Evolutionary conservation across 2,329 filamentous ascomycete genomes (phyloP), one percentile per base, ranked within the genome.

Genomic region (Fusarium aywerte): DNA sequence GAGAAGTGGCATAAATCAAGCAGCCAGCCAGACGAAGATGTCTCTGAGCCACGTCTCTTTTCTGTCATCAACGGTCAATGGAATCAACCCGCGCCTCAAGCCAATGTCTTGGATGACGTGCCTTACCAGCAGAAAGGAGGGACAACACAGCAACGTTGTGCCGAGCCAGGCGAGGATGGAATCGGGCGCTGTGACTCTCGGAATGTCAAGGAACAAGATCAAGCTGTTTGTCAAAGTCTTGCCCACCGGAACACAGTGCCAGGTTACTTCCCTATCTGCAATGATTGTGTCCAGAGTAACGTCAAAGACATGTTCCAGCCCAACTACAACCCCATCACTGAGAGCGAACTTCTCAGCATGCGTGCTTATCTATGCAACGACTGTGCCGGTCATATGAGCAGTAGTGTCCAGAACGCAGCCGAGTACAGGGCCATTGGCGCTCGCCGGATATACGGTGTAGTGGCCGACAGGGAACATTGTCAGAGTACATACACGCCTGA

Each of bases 341-440:
- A 18, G 11, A 27, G 20, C 6, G 74, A 78, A 31, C 54, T 79
- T n/a, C 29, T 75, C n/a, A 44, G 32, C 31, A 74, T 81, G 70
- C 75, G 80, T 5, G 73, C 73, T 38, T 80, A 79, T 67, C 71
- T 79, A 6, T 82, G 80, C 65, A 29, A 42, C 12, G 25, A 27
- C 0, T 82, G 80, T 65, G 49, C 73, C 12, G 20, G 36, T 2
- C 23, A 25, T 7, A 45, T 69, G 6, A 57, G 67, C 20, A 10
- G 32, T 5, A 51, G 53, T 4, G 35, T 36, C 1, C n/a, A 39
- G 3, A 59, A 49, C 9, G 21, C 64, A 23, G n/a, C 18, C 7
- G 25, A 53, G 11, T 58, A 70, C 48, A 47, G 53, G 18, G 49
- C 40, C 20, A 54, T 61, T 10, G 67, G 62, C 16, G 64, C 70